Evolutionary conservation across 108 stramenopile genomes (phyloP), one percentile per base, ranked within the genome.

Genomic region (Skeletonema menzelii): DNA sequence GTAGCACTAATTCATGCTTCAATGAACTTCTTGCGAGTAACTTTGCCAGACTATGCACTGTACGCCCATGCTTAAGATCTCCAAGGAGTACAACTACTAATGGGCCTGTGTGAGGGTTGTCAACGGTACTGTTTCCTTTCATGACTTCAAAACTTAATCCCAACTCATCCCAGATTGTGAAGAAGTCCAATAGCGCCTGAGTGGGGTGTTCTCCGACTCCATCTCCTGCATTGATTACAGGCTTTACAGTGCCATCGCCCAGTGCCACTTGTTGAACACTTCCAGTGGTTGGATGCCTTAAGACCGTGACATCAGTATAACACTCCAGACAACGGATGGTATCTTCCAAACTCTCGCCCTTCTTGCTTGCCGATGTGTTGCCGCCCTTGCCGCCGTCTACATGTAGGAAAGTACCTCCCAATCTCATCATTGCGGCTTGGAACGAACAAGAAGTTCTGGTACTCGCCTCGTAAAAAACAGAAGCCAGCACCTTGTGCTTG

Each of bases 121-220:
- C 78, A 42, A 59, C 42, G 30, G 42, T 47, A 19, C 55, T 22
- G 31, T 55, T 47, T 3, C 70, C 64, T 42, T 32, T 47, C 15
- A 32, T 26, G 10, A 59, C 4, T 49, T 65, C 40, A n/a, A 69
- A n/a, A 35, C 32, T 38, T 27, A 80, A 56, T 22, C 83, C 75
- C 27, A 93, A 64, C 82, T 98, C 97, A 56, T 93, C 84, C 46
- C 70, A 77, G 61, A 99, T 88, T 11, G 99, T 98, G 82, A 90
- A 98, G 20, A 93, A 66, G 80, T 99, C 99, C 85, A 99, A 91
- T 20, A 99, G 74, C 6, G 99, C 98, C 75, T 99, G 99, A 4
- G 99, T 98, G 1, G 99, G 99, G 82, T 99, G 99, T 70, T 99
- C 97, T 27, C 97, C 98, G 8, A 87, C 83, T 8, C 99, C 99